Evolutionary conservation across 257 asterid species (phyloP).

Genomic region (Plantago elongata): DNA sequence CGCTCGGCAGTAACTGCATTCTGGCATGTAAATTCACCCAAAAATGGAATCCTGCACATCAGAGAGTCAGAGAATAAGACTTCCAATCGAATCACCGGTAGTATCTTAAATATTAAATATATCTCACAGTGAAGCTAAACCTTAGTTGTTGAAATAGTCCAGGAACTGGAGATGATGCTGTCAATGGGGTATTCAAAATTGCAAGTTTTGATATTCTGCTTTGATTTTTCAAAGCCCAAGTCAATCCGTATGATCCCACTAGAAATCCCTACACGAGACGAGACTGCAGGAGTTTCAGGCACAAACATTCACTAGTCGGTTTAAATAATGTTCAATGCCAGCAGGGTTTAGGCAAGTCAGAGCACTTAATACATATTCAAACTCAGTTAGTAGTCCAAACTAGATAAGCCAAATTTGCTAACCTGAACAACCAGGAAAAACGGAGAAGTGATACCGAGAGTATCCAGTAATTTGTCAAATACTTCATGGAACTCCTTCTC

Average conservation of each 20-base stretch:
- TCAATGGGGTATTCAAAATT: constrained; percentile 79
- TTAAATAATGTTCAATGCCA: too few species aligned
- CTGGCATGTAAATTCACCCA: constrained; percentile 94
- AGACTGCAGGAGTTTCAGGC: constrained; percentile 7
- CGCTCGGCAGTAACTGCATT: constrained; percentile 96
- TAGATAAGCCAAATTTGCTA: constrained; percentile 22
- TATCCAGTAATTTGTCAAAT: constrained; percentile 72
- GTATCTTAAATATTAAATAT: not conserved
- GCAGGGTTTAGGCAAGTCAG: too few species aligned
- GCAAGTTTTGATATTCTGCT: constrained; percentile 73
- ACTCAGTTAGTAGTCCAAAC: constrained; percentile 9
- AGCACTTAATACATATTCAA: not conserved
- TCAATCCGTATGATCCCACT: constrained; percentile 94
- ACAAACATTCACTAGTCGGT: not conserved
- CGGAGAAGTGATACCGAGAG: constrained; percentile 64
- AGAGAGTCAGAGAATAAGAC: constrained; percentile 20
- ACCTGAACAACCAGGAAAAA: constrained; percentile 92
- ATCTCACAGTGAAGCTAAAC: constrained; percentile 25
- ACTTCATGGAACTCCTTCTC: constrained; percentile 94
- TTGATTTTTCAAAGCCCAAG: constrained; percentile 88
- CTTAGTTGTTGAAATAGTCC: constrained; percentile 92
- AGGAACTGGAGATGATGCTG: constrained; percentile 86
- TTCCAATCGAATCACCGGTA: too few species aligned
- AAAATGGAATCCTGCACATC: constrained; percentile 71
- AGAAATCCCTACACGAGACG: constrained; percentile 63